phyloP scores from a whole-genome alignment of 352 stramenopile genomes.

The Phytophthora rubi region DNA sequence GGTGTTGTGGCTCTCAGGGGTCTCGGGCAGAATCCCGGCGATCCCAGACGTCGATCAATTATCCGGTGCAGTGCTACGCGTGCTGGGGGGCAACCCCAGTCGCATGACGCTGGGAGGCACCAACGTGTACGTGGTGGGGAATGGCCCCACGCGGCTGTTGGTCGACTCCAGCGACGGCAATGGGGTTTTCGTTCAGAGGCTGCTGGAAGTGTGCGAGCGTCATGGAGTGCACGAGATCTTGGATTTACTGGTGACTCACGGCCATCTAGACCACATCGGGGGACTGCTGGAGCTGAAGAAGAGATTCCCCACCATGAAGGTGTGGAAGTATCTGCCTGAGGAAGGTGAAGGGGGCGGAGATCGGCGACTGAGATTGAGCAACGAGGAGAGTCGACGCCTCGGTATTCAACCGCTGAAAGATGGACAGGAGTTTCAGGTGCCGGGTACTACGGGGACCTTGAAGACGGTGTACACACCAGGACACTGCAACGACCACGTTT shows the following conservation, averaged over 20 bases:
- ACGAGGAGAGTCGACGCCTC: conserved; percentile 54
- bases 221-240: conserved; percentile 62
- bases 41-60: conserved; percentile 55
- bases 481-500: conserved; percentile 88
- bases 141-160: conserved; percentile 61
- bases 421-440: conserved; percentile 48
- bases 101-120: conserved; percentile 90
- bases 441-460: conserved; percentile 33
- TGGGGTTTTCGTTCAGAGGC: conserved; percentile 44
- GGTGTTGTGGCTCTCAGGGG: conserved; percentile 50
- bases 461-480: conserved; percentile 79
- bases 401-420: conserved; percentile 51
- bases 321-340: conserved; percentile 78
- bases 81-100: conserved; percentile 88
- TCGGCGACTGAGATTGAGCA: conserved; percentile 49
- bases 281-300: conserved; percentile 68
- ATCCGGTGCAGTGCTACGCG: conserved; percentile 59
- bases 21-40: conserved; percentile 44
- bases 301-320: conserved; percentile 54
- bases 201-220: conserved; percentile 50
- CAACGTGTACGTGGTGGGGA: conserved; percentile 92
- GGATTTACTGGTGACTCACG: conserved; percentile 89
- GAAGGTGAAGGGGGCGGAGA: conserved; percentile 39
- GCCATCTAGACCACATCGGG: conserved; percentile 90
- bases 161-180: conserved; percentile 87